Base-by-base conservation (phyloP, 805 yeast genomes). In the Kazachstania kunashirensis region DNA sequence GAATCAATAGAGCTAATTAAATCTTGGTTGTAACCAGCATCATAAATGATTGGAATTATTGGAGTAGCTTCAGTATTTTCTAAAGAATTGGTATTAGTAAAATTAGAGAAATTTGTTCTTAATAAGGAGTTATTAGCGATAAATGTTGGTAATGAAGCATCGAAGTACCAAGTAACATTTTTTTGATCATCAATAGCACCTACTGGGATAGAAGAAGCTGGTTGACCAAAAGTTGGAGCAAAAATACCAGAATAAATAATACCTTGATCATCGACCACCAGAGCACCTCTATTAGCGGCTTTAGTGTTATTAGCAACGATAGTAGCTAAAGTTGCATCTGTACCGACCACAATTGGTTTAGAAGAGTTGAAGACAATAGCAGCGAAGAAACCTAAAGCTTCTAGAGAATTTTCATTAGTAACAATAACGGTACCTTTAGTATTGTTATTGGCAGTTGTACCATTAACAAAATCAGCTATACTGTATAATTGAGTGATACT, bases 11-110 rank as follows among this genome's bases (percentile, higher is more conserved):
- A 36, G 33, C 42, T 34, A 28, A 55, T 33, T 30, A 54, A 32
- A 17, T 29, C 36, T 7, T 28, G 17, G 13, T 39, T 33, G 44
- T 40, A 52, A 42, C 43, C 50, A 26, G 48, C 54, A 34, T 54
- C 57, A 44, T 44, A 52, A 34, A 52, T 40, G 29, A 54, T 44
- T 38, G 59, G 59, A 11, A 54, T 49, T 17, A 48, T 37, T 23
- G 55, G 46, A 14, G 44, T 25, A 25, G 33, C 38, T 2, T 16
- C 8, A n/a, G 15, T 17, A 11, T 39, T 25, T 21, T 42, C 36
- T 21, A 38, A 33, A 30, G 42, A 33, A n/a, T 44, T 33, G 36
- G 45, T 39, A 36, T 46, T 38, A 16, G 50, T 43, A 46, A 42
- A 46, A 34, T 47, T 45, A 17, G 38, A 32, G 43, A 33, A 44